These are phyloP conservation scores for Ormosia semicastrata DNA, from an alignment of 306 rosid species.

Conservation along the genomic window DNA sequence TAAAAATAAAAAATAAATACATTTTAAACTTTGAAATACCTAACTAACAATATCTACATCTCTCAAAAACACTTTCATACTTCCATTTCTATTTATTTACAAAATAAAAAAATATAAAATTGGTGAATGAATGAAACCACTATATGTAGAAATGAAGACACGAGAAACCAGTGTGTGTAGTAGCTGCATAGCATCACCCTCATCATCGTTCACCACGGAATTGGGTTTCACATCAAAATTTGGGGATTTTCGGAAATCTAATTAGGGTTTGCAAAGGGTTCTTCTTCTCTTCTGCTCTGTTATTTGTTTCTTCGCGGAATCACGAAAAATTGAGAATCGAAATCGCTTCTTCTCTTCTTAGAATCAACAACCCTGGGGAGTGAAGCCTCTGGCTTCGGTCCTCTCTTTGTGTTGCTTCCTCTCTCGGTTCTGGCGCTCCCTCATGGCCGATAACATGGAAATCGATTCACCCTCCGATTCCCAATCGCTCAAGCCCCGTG, in stretches of 20 bases:
- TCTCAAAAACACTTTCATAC: no score
- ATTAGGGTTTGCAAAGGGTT: background rate
- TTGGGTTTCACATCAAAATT: background rate
- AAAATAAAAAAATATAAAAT: no score
- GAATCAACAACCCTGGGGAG: constrained; percentile 65
- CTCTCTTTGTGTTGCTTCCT: constrained; percentile 55
- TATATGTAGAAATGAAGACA: background rate
- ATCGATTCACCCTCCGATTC: constrained; percentile 55
- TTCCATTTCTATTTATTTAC: no score
- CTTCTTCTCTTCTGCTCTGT: background rate
- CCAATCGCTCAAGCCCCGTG: constrained; percentile 48
- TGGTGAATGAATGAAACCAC: background rate
- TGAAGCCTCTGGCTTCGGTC: constrained; percentile 40
- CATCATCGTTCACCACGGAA: background rate
- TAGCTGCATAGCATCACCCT: background rate
- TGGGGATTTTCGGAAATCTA: background rate
- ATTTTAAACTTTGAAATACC: no score
- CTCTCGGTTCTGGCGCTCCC: constrained; percentile 49
- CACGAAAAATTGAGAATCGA: background rate
- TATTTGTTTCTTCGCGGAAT: background rate
- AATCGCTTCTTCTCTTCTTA: background rate
- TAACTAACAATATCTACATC: no score
- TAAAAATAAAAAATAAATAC: no score
- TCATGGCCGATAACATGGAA: constrained; percentile 66
- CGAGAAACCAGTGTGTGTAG: background rate